Evolutionary conservation across 1,139 yeast genomes (phyloP), one percentile per base, ranked within the genome.

Genomic region (Hansenula sp.): DNA sequence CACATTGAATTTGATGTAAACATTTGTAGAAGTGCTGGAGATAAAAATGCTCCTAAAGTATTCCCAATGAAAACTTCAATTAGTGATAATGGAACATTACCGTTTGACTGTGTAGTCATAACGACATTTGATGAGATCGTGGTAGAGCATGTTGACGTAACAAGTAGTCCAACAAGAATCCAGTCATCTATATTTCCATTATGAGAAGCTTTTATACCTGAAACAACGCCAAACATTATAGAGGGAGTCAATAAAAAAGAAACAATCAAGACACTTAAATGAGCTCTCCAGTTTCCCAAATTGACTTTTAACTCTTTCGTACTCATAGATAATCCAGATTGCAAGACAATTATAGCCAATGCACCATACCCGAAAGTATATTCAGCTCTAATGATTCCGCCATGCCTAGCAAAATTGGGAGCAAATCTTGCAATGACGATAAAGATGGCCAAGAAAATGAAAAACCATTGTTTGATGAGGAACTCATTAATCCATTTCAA

Each of bases 51-150:
- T 5, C 96, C 96, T 35, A 87, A 60, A 40, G 89, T 60, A 58
- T 89, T 89, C 2, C 96, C 96, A 37, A 89, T 74, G 46, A 88
- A 80, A 18, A 89, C 96, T 60, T 88, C 96, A 62, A 94, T 84
- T n/a, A 88, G 68, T 17, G 96, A 83, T 45, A 89, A 67, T 27
- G 86, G 68, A 50, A 81, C 93, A 61, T 88, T 86, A 8, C 96
- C 96, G 53, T 83, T 81, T 0, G 95, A 91, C 46, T 74, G 74
- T 43, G 77, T 76, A 13, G 97, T 89, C 96, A 89, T 88, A 27
- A 89, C 90, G 40, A 89, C 96, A 61, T 89, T 89, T 5, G 91
- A 88, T 0, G 93, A 80, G 17, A 89, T 95, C 0, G 96, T 89
- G 13, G 96, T 89, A 32, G 96, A 96, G 61, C 95, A 86, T 5